phyloP scores from a whole-genome alignment of 257 asterid genomes.

The Plantago elongata region DNA sequence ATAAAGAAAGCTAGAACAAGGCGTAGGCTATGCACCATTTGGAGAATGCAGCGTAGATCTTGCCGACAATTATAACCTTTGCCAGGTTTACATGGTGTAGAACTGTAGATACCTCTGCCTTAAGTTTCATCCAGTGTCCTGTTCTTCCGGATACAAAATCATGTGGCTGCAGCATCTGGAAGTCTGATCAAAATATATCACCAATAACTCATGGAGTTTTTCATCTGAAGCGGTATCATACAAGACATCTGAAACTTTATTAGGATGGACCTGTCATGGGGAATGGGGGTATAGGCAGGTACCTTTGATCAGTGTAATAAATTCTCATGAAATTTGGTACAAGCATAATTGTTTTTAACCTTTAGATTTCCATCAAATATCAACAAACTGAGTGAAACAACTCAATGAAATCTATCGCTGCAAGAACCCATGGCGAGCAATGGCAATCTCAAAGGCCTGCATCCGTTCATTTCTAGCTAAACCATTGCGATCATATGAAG shows the following conservation, averaged over 20 bases:
- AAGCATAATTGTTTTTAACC: not conserved
- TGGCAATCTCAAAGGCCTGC: slow-evolving; percentile 74
- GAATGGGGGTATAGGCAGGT: no score
- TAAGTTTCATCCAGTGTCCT: slow-evolving; percentile 51
- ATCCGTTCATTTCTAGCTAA: slow-evolving; percentile 74
- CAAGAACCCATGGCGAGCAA: slow-evolving; percentile 76
- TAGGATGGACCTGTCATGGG: no score
- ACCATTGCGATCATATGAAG: slow-evolving; percentile 78
- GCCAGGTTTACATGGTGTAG: slow-evolving; percentile 57
- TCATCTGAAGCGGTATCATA: not conserved
- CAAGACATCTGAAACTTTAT: not conserved
- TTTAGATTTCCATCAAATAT: not conserved
- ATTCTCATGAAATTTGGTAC: not conserved
- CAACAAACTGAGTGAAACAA: not conserved
- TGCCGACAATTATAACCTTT: slow-evolving; percentile 44
- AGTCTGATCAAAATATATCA: slow-evolving; percentile 10
- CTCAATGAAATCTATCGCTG: slow-evolving; percentile 29
- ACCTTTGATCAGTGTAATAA: not conserved
- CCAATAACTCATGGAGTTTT: not conserved
- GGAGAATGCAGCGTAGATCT: slow-evolving; percentile 60
- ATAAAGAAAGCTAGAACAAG: slow-evolving; percentile 44
- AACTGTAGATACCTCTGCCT: slow-evolving; percentile 54
- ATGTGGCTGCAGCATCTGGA: slow-evolving; percentile 37
- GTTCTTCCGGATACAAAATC: slow-evolving; percentile 51
- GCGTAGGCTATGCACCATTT: slow-evolving; percentile 47